phyloP scores from a whole-genome alignment of 192 early-diverging fungal species.

The Coemansia reversa region DNA sequence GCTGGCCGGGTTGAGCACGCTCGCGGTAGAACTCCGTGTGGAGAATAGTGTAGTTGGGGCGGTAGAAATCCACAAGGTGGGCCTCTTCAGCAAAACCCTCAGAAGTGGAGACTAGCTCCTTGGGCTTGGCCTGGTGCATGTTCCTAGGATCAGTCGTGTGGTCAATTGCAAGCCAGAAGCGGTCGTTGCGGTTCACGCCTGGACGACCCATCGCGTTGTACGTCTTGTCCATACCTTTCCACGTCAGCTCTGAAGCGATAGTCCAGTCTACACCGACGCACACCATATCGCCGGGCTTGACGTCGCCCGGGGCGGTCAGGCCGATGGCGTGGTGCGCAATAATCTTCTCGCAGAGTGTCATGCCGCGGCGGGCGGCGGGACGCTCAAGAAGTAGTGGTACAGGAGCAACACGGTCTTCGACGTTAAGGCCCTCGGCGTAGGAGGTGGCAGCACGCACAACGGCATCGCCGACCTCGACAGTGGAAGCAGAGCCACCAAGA shows the following conservation, averaged over 20 bases:
- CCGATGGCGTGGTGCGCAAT: constrained; percentile 74
- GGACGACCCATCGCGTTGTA: constrained; percentile 77
- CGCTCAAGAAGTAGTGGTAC: constrained; percentile 48
- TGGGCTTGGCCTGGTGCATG: constrained; percentile 68
- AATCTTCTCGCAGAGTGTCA: constrained; percentile 79
- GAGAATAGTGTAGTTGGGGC: constrained; percentile 76
- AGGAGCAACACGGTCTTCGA: constrained; percentile 52
- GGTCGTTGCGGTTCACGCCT: constrained; percentile 71
- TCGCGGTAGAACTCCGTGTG: constrained; percentile 85
- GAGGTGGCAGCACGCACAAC: constrained; percentile 69
- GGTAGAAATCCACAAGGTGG: constrained; percentile 68
- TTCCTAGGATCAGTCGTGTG: constrained; percentile 77
- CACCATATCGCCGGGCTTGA: constrained; percentile 77
- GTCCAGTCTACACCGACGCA: constrained; percentile 83
- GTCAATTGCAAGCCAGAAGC: constrained; percentile 81
- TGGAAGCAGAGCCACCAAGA: constrained; percentile 80
- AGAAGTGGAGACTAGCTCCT: constrained; percentile 64
- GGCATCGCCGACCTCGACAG: constrained; percentile 91
- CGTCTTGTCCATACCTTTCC: constrained; percentile 85
- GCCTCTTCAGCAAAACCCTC: constrained; percentile 70
- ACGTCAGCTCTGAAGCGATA: constrained; percentile 77
- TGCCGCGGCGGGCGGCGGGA: constrained; percentile 59
- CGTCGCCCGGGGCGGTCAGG: constrained; percentile 62
- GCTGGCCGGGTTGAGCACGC: constrained; percentile 76
- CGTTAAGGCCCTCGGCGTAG: constrained; percentile 62